A percentile compares a stretch with the other conserved stretches of the same genome.
These are phyloP conservation scores for Ogataea henricii DNA, from an alignment of 805 yeast genomes.

Conservation along the genomic window DNA sequence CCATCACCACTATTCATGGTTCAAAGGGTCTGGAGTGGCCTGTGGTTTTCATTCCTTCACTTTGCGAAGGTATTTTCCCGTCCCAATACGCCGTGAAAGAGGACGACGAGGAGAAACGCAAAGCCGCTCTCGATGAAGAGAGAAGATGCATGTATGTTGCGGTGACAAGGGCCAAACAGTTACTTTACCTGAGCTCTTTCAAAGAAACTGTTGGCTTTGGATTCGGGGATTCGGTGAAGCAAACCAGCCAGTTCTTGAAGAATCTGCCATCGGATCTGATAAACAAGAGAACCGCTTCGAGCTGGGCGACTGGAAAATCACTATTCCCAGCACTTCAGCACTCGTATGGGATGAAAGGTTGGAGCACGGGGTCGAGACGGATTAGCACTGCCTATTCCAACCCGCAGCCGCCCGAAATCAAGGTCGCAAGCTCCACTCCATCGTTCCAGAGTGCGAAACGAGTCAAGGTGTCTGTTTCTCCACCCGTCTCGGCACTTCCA, in stretches of 20 bases:
- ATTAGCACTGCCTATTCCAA: background rate
- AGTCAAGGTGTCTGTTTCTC: slow-evolving; percentile 5
- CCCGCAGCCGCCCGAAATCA: background rate
- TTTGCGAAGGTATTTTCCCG: slow-evolving; percentile 68
- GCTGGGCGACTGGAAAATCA: background rate
- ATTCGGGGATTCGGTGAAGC: slow-evolving; percentile 13
- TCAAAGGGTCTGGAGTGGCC: slow-evolving; percentile 98
- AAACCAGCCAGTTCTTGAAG: slow-evolving; percentile 12
- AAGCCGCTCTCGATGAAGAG: slow-evolving; percentile 64
- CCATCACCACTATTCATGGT: slow-evolving; percentile 82
- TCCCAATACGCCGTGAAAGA: slow-evolving; percentile 46
- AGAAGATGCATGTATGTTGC: slow-evolving; percentile 87
- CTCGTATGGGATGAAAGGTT: background rate
- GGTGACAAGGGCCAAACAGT: slow-evolving; percentile 73
- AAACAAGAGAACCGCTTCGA: background rate
- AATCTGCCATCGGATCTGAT: slow-evolving; percentile 11
- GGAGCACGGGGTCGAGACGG: background rate
- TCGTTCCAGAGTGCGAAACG: background rate
- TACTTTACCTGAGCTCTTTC: slow-evolving; percentile 28
- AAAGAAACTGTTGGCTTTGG: slow-evolving; percentile 20
- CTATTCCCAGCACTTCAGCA: background rate
- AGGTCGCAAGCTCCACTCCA: background rate
- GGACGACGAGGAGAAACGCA: slow-evolving; percentile 23
- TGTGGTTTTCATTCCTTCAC: slow-evolving; percentile 77
- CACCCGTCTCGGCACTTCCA: background rate